Evolutionary conservation across 1,284 basidiomycete species (phyloP), one percentile per base, ranked within the genome.

Genomic region (Trichosporon sp.): DNA sequence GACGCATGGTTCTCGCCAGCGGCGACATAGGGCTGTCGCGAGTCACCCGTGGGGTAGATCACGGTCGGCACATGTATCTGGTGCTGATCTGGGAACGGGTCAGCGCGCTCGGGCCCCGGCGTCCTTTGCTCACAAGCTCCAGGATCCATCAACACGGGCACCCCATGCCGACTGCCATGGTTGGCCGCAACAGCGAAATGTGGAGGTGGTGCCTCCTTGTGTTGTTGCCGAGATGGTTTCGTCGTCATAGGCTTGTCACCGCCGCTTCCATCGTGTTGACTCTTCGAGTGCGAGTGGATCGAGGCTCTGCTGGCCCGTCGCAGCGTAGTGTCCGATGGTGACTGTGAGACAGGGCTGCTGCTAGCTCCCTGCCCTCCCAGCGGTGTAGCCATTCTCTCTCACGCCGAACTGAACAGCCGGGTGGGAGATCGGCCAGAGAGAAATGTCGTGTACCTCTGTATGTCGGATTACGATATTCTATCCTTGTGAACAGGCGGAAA

Each of bases 301-400:
- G 56, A 32, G 11, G 56, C 56, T 29, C n/a, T 60, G 56, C 56
- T 60, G 27, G 27, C 56, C 32, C 56, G 29, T 60, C 56, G 56
- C 56, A 60, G 29, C 15, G 56, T 60, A 13, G 56, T 60, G 27
- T 60, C 56, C 56, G 56, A 60, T 23, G 56, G 56, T 60, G 56
- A 18, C 56, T 60, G 56, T n/a, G 56, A 60, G 56, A 60, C 56
- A 60, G 56, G 56, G 56, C 56, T 60, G 29, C 56, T n/a, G 29
- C 56, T 60, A 60, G 56, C 56, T 31, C 56, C 56, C 32, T 31
- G 56, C 32, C 56, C 56, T n/a, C 56, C 56, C 27, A 31, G 56
- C 56, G 56, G 56, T 31, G 56, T 8, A 60, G 56, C 56, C 56
- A 60, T 60, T 60, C 56, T 60, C 56, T 60, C 56, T 60, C 56